Percentiles rank a stretch among this genome's conserved stretches.
These are phyloP conservation scores for Xylaria bambusicola DNA, from an alignment of 495 filamentous ascomycete genomes.

Conservation along the genomic window DNA sequence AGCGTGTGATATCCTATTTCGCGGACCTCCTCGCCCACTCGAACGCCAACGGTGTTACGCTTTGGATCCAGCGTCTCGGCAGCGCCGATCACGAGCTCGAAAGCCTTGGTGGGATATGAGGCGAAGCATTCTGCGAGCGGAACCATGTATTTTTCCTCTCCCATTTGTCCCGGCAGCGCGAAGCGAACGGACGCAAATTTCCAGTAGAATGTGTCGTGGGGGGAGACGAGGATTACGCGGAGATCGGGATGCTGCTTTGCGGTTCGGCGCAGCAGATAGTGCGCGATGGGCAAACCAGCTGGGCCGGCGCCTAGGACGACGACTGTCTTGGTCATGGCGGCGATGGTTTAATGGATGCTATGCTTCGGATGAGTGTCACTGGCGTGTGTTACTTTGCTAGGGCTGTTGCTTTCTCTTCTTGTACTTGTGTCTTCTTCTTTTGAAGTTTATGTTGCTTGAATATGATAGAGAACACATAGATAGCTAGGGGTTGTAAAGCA, in stretches of 20 bases:
- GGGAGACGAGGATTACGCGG: constrained; percentile 59
- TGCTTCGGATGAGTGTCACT: no score
- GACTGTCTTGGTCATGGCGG: constrained; percentile 50
- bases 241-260: constrained; percentile 36
- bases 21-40: constrained; percentile 38
- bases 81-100: constrained; percentile 59
- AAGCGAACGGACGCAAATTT: constrained; percentile 47
- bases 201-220: constrained; percentile 54
- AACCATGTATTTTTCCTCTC: constrained; percentile 44
- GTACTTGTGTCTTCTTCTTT: no score
- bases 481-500: no score
- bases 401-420: no score
- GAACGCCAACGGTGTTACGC: constrained; percentile 46
- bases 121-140: constrained; percentile 55
- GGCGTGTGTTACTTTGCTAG: no score
- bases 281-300: constrained; percentile 60
- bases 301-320: constrained; percentile 67
- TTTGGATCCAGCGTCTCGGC: constrained; percentile 52
- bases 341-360: no score
- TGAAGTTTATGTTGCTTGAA: no score
- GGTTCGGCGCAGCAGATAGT: constrained; percentile 58
- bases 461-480: no score
- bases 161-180: constrained; percentile 40
- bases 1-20: constrained; percentile 51
- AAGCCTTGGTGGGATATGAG: constrained; percentile 47